Conservation (phyloP, 1,284 basidiomycete species). For the Marasmius tenuissimus region DNA sequence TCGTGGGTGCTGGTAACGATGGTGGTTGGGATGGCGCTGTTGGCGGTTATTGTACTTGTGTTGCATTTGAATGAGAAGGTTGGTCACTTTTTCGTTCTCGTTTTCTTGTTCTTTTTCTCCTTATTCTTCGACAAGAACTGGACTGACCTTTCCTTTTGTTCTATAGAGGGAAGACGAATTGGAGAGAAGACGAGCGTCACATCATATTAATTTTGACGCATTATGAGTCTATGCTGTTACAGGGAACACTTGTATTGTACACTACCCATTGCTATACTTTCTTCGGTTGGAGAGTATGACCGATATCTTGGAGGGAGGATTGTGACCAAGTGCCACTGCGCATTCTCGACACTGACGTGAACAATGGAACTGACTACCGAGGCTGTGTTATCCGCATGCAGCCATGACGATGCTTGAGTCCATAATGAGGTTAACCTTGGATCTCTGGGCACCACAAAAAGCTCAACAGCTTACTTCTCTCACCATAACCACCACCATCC, state of each 20-base stretch:
- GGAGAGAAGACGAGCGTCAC: conserved; percentile 83
- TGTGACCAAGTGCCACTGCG: neutral
- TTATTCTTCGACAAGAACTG: neutral
- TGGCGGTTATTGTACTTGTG: conserved; percentile 84
- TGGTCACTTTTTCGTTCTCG: conserved; percentile 19
- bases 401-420: too few species aligned
- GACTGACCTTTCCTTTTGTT: neutral
- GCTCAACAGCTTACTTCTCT: too few species aligned
- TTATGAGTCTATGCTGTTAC: conserved; percentile 40
- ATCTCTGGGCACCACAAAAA: neutral
- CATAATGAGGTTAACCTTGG: too few species aligned
- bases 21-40: conserved; percentile 67
- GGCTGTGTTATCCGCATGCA: too few species aligned
- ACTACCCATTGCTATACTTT: too few species aligned
- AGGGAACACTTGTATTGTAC: too few species aligned
- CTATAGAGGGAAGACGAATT: conserved; percentile 86
- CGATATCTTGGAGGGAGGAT: too few species aligned
- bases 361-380: neutral
- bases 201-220: conserved; percentile 97
- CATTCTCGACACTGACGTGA: neutral
- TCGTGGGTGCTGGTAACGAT: conserved; percentile 93
- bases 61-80: conserved; percentile 93
- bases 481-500: neutral
- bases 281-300: too few species aligned
- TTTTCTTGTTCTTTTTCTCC: conserved; percentile 5